These are phyloP conservation scores for Salvia hispanica DNA, from an alignment of 257 asterid genomes.

Conservation along the genomic window DNA sequence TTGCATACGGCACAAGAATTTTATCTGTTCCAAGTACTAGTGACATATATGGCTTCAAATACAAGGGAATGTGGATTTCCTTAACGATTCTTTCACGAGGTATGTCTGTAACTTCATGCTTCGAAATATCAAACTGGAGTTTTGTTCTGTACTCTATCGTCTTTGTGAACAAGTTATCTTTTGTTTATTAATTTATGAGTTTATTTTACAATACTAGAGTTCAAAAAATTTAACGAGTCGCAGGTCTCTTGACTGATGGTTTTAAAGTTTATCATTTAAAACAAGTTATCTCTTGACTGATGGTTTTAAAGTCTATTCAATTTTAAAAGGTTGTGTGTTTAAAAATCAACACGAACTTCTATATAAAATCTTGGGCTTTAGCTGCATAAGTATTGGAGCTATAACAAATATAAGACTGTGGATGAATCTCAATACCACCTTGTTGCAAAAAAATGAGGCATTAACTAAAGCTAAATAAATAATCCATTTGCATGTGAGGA, in stretches of 20 bases:
- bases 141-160: constrained; percentile 22
- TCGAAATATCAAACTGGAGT: constrained; percentile 21
- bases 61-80: constrained; percentile 97
- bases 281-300: background rate
- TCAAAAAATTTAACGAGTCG: background rate
- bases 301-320: background rate
- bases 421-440: background rate
- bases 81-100: constrained; percentile 86
- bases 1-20: constrained; percentile 87
- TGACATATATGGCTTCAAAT: constrained; percentile 86
- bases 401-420: background rate
- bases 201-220: constrained; percentile 9
- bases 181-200: constrained; percentile 25
- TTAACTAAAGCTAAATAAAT: background rate
- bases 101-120: constrained; percentile 35
- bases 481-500: constrained; percentile 6
- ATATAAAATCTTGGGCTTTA: background rate
- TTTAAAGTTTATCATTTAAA: background rate
- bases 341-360: background rate
- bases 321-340: background rate
- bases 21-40: constrained; percentile 71
- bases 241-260: background rate
- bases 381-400: background rate
- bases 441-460: background rate
- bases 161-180: background rate